A percentile compares a stretch with the other conserved stretches of the same genome.
These are phyloP conservation scores for Aureobasidium mangrovei DNA, from an alignment of 2,329 filamentous ascomycete genomes.

Conservation along the genomic window DNA sequence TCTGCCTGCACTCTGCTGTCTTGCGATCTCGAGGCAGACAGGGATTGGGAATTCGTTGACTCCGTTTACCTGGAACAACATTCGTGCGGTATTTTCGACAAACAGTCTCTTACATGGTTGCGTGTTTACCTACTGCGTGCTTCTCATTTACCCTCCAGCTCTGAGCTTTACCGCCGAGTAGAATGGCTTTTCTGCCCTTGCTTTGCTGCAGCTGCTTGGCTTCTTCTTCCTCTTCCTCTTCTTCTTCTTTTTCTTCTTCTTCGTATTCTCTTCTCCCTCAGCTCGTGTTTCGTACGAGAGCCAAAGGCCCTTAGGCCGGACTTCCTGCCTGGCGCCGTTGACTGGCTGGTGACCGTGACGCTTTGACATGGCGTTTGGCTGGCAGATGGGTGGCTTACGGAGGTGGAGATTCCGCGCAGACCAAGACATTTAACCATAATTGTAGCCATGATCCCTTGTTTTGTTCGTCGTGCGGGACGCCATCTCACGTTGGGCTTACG, in stretches of 20 bases:
- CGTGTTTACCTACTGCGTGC: not conserved
- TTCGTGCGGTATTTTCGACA: not conserved
- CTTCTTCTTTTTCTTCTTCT: not conserved
- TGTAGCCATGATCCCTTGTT: not conserved
- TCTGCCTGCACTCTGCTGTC: no score
- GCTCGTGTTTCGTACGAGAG: conserved; percentile 10
- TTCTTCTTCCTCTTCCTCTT: not conserved
- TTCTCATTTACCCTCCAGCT: not conserved
- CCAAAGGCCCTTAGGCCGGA: conserved; percentile 6
- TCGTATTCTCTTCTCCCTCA: not conserved
- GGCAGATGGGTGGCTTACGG: conserved; percentile 9
- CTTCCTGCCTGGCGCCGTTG: not conserved
- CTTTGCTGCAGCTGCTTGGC: not conserved
- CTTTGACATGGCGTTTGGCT: conserved; percentile 14
- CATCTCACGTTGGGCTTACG: not conserved
- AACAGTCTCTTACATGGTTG: not conserved
- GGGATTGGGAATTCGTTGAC: conserved; percentile 3
- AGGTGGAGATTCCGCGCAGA: conserved; percentile 8
- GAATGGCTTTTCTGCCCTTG: not conserved
- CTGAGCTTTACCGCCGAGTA: conserved; percentile 2
- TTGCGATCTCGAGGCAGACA: no score
- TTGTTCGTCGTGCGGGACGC: conserved; percentile 7
- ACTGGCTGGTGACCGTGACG: conserved; percentile 4
- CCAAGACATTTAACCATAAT: conserved; percentile 13
- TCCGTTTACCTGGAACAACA: conserved; percentile 8